Percentiles rank a stretch among this genome's conserved stretches.
Evolutionary conservation across 306 rosid genomes (phyloP).

Genomic region (Betula pendula): DNA sequence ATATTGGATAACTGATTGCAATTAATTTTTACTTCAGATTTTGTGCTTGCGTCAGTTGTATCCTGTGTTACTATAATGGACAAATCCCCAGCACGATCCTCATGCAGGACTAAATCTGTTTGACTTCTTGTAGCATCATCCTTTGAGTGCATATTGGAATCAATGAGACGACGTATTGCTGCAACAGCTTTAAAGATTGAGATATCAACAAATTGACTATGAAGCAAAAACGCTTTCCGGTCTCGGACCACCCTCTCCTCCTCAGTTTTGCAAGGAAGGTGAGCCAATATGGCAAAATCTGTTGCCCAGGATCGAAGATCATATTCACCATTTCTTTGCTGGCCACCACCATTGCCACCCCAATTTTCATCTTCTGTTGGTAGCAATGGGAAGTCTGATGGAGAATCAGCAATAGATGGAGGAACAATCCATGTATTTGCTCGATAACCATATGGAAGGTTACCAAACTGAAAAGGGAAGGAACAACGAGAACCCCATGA

Average conservation of each 20-base stretch:
- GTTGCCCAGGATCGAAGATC: constrained; percentile 79
- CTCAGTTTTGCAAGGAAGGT: constrained; percentile 89
- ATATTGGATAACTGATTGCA: constrained; percentile 23
- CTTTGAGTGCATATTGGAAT: constrained; percentile 39
- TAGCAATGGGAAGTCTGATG: constrained; percentile 55
- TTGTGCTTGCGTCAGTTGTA: constrained; percentile 37
- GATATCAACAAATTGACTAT: constrained; percentile 74
- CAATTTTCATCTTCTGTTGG: constrained; percentile 89
- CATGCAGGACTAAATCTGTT: constrained; percentile 40
- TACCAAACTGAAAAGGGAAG: constrained; percentile 69
- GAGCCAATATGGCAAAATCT: constrained; percentile 63
- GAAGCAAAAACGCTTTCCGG: constrained; percentile 92
- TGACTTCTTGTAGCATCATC: constrained; percentile 27
- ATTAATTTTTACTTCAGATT: constrained; percentile 24
- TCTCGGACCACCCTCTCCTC: constrained; percentile 90
- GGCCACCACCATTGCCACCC: constrained; percentile 95
- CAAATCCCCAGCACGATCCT: constrained; percentile 66
- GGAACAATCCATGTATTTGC: constrained; percentile 95
- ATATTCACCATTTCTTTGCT: constrained; percentile 61
- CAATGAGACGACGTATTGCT: constrained; percentile 53
- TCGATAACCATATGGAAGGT: constrained; percentile 93
- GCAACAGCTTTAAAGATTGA: constrained; percentile 70
- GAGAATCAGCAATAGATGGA: constrained; percentile 71
- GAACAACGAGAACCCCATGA: neutral
- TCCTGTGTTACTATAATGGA: constrained; percentile 54